Base-by-base conservation (phyloP, 2,329 filamentous ascomycete genomes). In the Ascochyta clinopodiicola region DNA sequence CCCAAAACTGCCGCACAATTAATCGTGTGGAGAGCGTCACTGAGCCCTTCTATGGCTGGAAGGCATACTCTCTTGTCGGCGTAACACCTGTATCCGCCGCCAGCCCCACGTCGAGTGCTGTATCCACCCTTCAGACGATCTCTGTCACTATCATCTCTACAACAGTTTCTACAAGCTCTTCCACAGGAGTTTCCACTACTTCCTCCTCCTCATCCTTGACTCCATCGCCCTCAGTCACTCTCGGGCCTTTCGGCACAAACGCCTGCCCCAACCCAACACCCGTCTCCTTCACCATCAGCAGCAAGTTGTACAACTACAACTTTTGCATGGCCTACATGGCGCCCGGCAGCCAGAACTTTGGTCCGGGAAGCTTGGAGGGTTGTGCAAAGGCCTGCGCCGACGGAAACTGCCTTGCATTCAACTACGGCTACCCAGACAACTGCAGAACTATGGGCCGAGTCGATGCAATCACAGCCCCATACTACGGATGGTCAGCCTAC, bases 241-340 rank as follows among this genome's bases (percentile, higher is more conserved):
- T 46, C 6, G 25, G 35, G 9, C 22, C 34, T 6, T 38, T 22
- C n/a, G 44, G 34, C 34, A 46, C 44, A 4, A 46, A 46, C 25
- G 44, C 44, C 8, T 46, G 34, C 34, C 35, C 44, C 22, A 46
- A 46, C 44, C 44, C 44, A 12, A 46, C 44, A 7, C 44, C 44
- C 8, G 32, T 36, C 2, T 37, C 22, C 3, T 46, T 46, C n/a
- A 46, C 44, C 15, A 38, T 46, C 24, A 46, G 44, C 24, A 46
- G 44, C 24, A 37, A 38, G 24, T 22, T 46, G 24, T 38, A 46
- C 12, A 46, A 46, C 9, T 46, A 38, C 44, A 46, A 46, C 25
- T n/a, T 17, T 31, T 46, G 10, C 44, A 46, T 24, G 22, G 13
- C 19, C 31, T 34, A 3, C 22, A 6, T 4, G 9, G 17, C 17